These are phyloP conservation scores for Yamadazyma sp. DNA, from an alignment of 1,139 yeast species.

Conservation along the genomic window DNA sequence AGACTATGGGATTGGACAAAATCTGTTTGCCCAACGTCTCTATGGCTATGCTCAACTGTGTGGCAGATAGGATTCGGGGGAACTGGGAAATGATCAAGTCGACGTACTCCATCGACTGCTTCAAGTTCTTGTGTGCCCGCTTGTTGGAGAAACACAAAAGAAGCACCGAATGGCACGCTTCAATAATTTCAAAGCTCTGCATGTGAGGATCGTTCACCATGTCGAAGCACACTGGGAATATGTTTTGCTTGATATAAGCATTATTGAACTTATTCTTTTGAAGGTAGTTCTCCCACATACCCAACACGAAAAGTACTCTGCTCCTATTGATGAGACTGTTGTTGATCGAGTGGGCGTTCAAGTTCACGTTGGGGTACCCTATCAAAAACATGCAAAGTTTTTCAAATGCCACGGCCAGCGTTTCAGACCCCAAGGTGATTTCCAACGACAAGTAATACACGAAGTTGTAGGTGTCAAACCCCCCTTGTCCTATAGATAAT, in stretches of 20 bases:
- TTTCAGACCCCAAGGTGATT: slow-evolving; percentile 30
- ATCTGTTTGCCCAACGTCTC: slow-evolving; percentile 56
- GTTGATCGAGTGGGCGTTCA: slow-evolving; percentile 34
- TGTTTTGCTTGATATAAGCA: slow-evolving; percentile 27
- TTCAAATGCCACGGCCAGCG: slow-evolving; percentile 31
- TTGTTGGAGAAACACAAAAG: slow-evolving; percentile 43
- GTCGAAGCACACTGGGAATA: slow-evolving; percentile 45
- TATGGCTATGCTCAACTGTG: slow-evolving; percentile 59
- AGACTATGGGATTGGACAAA: slow-evolving; percentile 41
- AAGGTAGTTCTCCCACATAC: slow-evolving; percentile 58
- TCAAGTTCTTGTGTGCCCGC: slow-evolving; percentile 22
- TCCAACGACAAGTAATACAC: slow-evolving; percentile 58
- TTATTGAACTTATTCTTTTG: slow-evolving; percentile 30
- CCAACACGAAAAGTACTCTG: slow-evolving; percentile 56
- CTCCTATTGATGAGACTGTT: slow-evolving; percentile 41
- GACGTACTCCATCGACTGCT: slow-evolving; percentile 35
- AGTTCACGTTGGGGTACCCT: slow-evolving; percentile 38
- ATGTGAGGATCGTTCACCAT: slow-evolving; percentile 36
- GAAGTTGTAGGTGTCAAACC: slow-evolving; percentile 69
- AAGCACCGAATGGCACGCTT: slow-evolving; percentile 69
- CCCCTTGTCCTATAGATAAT: slow-evolving; percentile 64
- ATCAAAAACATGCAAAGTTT: slow-evolving; percentile 39
- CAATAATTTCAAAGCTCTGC: slow-evolving; percentile 44
- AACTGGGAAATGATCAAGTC: slow-evolving; percentile 46
- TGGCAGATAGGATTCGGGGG: slow-evolving; percentile 54